Percentiles rank a stretch among this genome's conserved stretches.
Conservation (phyloP, 2,329 filamentous ascomycete genomes). For the Fusarium gaditjirri region DNA sequence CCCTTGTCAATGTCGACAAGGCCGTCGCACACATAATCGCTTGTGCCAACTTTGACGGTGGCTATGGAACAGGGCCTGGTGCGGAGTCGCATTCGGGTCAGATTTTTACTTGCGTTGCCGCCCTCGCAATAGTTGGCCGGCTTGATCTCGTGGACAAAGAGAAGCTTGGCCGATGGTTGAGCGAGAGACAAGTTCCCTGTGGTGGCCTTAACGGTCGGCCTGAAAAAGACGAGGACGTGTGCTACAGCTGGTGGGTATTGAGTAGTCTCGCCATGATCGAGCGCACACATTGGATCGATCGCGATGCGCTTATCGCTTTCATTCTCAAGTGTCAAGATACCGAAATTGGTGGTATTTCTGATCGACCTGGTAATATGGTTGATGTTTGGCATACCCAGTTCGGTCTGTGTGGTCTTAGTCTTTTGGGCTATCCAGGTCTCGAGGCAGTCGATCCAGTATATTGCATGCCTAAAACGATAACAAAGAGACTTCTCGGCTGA, state of each 20-base stretch:
- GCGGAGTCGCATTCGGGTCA: slow-evolving; percentile 96
- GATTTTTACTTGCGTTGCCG: slow-evolving; percentile 92
- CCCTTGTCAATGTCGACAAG: slow-evolving; percentile 80
- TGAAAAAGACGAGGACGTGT: slow-evolving; percentile 96
- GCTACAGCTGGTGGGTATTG: slow-evolving; percentile 99
- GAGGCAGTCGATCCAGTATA: slow-evolving; percentile 89
- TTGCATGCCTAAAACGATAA: slow-evolving; percentile 78
- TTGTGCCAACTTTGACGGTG: slow-evolving; percentile 94
- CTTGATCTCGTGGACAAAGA: slow-evolving; percentile 86
- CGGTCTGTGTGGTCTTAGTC: slow-evolving; percentile 85
- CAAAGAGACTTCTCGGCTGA: slow-evolving; percentile 65
- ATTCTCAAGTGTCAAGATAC: slow-evolving; percentile 90
- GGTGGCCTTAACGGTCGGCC: slow-evolving; percentile 94
- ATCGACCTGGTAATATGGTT: slow-evolving; percentile 92
- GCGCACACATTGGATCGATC: slow-evolving; percentile 92
- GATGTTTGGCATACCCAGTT: slow-evolving; percentile 98
- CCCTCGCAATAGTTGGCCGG: slow-evolving; percentile 83
- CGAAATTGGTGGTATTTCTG: slow-evolving; percentile 85
- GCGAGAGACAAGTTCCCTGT: slow-evolving; percentile 86
- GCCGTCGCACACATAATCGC: slow-evolving; percentile 82
- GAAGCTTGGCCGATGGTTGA: slow-evolving; percentile 87
- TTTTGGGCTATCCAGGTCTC: slow-evolving; percentile 81
- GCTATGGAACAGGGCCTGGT: slow-evolving; percentile 88
- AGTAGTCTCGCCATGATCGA: slow-evolving; percentile 91
- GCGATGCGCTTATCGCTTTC: slow-evolving; percentile 79